phyloP scores from a whole-genome alignment of 1,284 basidiomycete species.

The Heterobasidion annosum region DNA sequence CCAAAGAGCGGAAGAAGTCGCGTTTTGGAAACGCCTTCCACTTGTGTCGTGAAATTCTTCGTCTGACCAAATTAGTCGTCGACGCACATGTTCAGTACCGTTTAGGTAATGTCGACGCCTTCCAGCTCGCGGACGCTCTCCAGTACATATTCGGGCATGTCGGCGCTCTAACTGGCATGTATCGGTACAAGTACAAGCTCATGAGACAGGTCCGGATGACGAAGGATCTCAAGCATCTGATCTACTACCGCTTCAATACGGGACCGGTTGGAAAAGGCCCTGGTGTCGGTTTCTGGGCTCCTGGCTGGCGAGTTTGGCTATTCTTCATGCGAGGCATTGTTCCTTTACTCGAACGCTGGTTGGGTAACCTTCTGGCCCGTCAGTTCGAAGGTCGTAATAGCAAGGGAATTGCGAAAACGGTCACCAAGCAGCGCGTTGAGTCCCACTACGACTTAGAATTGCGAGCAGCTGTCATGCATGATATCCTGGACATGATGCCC shows the following conservation, averaged over 20 bases:
- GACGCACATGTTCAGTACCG: conserved; percentile 99
- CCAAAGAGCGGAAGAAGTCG: conserved; percentile 99
- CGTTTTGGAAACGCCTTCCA: conserved; percentile 99
- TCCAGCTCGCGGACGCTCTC: conserved; percentile 97
- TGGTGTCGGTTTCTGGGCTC: conserved; percentile 99
- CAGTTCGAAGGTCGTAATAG: conserved; percentile 98
- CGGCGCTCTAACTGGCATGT: conserved; percentile 98
- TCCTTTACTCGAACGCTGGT: conserved; percentile 94
- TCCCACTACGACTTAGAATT: conserved; percentile 98
- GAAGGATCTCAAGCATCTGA: conserved; percentile 97
- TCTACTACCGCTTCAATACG: conserved; percentile 98
- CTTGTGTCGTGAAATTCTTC: conserved; percentile 93
- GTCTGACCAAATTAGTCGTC: conserved; percentile 96
- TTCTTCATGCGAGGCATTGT: conserved; percentile 99
- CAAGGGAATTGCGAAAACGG: conserved; percentile 91
- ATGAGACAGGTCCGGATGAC: conserved; percentile 99
- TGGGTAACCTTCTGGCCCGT: conserved; percentile 94
- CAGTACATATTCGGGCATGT: conserved; percentile 99
- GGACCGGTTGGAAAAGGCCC: conserved; percentile 99
- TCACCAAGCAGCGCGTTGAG: conserved; percentile 98
- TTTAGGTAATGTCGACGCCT: conserved; percentile 97
- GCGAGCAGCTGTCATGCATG: conserved; percentile 98
- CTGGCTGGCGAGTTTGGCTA: conserved; percentile 99
- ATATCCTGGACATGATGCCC: conserved; percentile 99
- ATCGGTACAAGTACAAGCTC: conserved; percentile 99